A percentile compares a stretch with the other conserved stretches of the same genome.
These are phyloP conservation scores for Sarcodon sp. DNA, from an alignment of 768 basidiomycete species.

Conservation along the genomic window DNA sequence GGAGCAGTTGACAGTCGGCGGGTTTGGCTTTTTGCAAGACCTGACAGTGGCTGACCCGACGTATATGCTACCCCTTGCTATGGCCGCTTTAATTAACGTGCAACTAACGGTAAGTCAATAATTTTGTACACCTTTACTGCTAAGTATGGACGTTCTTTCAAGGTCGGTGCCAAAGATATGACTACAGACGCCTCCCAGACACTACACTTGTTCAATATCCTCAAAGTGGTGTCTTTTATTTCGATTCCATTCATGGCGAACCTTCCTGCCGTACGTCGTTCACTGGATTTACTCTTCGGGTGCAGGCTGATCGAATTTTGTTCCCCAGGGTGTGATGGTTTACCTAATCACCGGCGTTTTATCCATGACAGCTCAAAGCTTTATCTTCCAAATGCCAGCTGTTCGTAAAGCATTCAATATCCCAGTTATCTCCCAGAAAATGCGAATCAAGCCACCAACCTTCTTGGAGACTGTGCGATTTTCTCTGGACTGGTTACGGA, in stretches of 20 bases:
- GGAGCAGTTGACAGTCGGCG: constrained; percentile 64
- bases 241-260: constrained; percentile 36
- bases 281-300: background rate
- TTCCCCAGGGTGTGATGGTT: constrained; percentile 38
- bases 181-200: constrained; percentile 31
- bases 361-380: constrained; percentile 32
- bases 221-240: constrained; percentile 44
- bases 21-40: constrained; percentile 62
- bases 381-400: constrained; percentile 26
- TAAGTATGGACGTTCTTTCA: constrained; percentile 8
- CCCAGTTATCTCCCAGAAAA: constrained; percentile 9
- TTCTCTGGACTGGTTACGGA: background rate
- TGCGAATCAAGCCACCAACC: background rate
- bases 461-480: background rate
- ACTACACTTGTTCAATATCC: constrained; percentile 55
- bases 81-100: constrained; percentile 45
- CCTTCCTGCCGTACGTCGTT: constrained; percentile 51
- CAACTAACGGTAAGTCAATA: constrained; percentile 43
- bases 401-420: constrained; percentile 27
- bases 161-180: constrained; percentile 43
- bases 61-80: constrained; percentile 53
- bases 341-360: constrained; percentile 41
- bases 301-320: background rate
- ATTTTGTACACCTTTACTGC: background rate
- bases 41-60: constrained; percentile 70